Conservation (phyloP, 805 yeast species). For the Candida ipomoeae region DNA sequence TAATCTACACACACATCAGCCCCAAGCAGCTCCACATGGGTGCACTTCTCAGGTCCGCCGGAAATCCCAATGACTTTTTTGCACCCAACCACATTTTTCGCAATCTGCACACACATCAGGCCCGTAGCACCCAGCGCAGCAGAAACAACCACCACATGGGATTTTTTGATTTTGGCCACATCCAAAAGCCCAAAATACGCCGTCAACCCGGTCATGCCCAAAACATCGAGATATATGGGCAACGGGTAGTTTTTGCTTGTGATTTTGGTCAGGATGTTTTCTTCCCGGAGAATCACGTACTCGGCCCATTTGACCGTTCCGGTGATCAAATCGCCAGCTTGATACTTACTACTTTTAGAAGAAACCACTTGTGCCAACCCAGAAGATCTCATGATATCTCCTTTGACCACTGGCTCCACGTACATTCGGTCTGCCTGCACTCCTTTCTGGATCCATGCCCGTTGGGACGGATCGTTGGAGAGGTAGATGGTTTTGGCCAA, state of each 20-base stretch:
- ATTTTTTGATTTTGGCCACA: conserved; percentile 42
- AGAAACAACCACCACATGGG: conserved; percentile 48
- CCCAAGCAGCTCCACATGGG: conserved; percentile 50
- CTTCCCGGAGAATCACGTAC: conserved; percentile 31
- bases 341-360: conserved; percentile 36
- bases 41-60: conserved; percentile 53
- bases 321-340: conserved; percentile 41
- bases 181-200: conserved; percentile 53
- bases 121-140: conserved; percentile 78
- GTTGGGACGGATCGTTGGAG: conserved; percentile 60
- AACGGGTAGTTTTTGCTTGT: neutral
- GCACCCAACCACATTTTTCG: conserved; percentile 49
- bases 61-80: conserved; percentile 57
- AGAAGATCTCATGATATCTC: conserved; percentile 41
- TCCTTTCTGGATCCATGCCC: conserved; percentile 44
- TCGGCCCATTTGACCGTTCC: conserved; percentile 46
- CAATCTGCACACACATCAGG: conserved; percentile 51
- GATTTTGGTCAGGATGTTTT: conserved; percentile 24
- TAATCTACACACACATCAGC: conserved; percentile 54
- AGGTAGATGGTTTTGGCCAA: conserved; percentile 42
- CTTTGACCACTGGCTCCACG: conserved; percentile 21
- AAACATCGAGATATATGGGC: conserved; percentile 29
- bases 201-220: conserved; percentile 58
- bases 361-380: conserved; percentile 49
- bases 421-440: conserved; percentile 5